These are phyloP conservation scores for Solanum dulcamara DNA, from an alignment of 257 asterid species.

Conservation along the genomic window DNA sequence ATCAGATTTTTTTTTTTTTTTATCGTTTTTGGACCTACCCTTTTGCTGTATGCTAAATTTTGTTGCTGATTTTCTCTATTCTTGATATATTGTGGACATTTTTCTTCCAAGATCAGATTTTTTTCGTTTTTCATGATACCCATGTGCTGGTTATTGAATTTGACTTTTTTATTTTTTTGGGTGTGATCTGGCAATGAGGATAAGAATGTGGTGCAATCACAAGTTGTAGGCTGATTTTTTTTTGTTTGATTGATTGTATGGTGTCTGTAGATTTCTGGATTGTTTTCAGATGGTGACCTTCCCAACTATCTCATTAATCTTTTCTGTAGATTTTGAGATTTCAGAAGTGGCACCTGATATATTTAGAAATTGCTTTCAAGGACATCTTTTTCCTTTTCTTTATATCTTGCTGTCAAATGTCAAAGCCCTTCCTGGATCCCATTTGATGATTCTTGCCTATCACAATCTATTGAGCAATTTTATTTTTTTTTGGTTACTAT, in stretches of 20 bases:
- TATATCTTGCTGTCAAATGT: background rate
- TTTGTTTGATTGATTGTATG: background rate
- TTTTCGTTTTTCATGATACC: background rate
- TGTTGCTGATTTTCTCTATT: background rate
- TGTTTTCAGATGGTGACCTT: background rate
- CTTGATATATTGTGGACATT: background rate
- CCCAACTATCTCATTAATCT: background rate
- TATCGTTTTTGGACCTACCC: background rate
- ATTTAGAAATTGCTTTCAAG: background rate
- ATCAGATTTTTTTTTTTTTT: background rate
- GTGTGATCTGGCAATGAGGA: background rate
- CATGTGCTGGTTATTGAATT: background rate
- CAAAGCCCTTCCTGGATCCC: background rate
- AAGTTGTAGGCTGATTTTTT: background rate
- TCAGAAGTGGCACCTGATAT: background rate
- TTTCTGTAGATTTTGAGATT: background rate
- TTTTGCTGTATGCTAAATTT: background rate
- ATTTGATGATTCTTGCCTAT: background rate
- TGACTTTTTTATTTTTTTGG: background rate
- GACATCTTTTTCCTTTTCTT: constrained; percentile 5
- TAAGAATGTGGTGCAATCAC: background rate
- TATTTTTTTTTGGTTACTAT: background rate
- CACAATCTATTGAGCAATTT: background rate
- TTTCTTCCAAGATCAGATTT: background rate
- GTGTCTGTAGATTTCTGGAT: background rate